These are phyloP conservation scores for Vitis cinerea DNA, from an alignment of 164 flowering plant species.

Conservation along the genomic window DNA sequence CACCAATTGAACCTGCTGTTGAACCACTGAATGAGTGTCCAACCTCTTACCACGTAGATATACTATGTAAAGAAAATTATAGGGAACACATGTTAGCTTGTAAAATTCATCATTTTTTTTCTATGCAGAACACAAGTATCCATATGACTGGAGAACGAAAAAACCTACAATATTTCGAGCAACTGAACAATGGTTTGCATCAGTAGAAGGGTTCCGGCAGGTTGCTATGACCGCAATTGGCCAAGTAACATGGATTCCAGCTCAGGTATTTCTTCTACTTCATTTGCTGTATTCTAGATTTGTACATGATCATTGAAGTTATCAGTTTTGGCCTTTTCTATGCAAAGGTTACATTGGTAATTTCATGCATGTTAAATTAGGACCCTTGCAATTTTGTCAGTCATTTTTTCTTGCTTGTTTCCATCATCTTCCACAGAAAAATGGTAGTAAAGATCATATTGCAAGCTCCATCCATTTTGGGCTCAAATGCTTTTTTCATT, in stretches of 20 bases:
- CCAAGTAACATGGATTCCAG: slow-evolving; percentile 79
- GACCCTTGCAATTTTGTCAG: no score
- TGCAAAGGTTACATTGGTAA: no score
- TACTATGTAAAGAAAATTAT: neutral
- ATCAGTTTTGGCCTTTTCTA: no score
- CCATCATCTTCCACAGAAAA: no score
- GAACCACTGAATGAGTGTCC: no score
- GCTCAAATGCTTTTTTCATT: no score
- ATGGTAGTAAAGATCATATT: no score
- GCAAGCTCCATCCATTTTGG: no score
- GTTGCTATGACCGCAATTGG: slow-evolving; percentile 82
- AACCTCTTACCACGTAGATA: no score
- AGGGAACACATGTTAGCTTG: neutral
- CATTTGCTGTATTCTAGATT: neutral
- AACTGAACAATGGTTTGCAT: slow-evolving; percentile 99
- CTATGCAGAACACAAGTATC: slow-evolving; percentile 85
- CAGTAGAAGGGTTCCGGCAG: slow-evolving; percentile 90
- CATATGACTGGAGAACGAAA: slow-evolving; percentile 99
- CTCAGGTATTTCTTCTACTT: slow-evolving; percentile 54
- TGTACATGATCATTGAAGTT: neutral
- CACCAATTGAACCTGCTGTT: no score
- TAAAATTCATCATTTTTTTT: slow-evolving; percentile 6
- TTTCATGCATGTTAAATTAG: no score
- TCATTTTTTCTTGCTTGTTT: no score
- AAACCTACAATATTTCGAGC: slow-evolving; percentile 99